phyloP scores from a whole-genome alignment of 78 protist species.

The Chrysochromulina tobinii region DNA sequence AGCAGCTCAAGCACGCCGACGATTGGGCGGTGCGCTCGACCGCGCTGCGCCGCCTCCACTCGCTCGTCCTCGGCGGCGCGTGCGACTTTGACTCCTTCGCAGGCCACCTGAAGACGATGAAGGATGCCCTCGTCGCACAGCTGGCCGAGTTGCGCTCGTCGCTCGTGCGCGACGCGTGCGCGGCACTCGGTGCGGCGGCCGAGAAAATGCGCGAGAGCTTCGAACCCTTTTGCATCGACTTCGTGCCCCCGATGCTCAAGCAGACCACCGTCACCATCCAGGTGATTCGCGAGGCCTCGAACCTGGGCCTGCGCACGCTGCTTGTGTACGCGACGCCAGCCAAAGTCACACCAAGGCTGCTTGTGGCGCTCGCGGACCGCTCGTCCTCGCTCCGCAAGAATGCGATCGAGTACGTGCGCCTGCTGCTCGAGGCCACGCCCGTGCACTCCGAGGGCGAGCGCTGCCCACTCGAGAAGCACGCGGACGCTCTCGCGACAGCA shows the following conservation, averaged over 20 bases:
- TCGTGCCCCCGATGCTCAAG: background rate
- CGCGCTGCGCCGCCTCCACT: background rate
- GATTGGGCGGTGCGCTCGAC: background rate
- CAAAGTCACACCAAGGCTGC: background rate
- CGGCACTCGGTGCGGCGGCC: background rate
- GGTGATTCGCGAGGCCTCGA: background rate
- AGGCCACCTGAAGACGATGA: background rate
- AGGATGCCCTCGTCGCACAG: background rate
- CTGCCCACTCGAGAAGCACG: background rate
- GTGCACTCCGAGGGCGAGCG: constrained; percentile 14
- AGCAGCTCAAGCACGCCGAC: background rate
- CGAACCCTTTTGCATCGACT: background rate
- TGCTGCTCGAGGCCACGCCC: background rate
- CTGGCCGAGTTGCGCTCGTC: background rate
- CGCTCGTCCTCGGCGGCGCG: constrained; percentile 12
- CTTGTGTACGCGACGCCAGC: background rate
- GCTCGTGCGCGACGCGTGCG: background rate
- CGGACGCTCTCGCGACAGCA: background rate
- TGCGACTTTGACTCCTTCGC: background rate
- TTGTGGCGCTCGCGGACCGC: background rate
- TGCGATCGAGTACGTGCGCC: background rate
- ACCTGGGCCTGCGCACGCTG: background rate
- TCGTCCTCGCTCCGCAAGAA: background rate
- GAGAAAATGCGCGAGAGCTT: background rate
- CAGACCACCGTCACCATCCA: background rate